Evolutionary conservation across 1,284 basidiomycete genomes (phyloP).

Genomic region (Fomitiporia mediterranea): DNA sequence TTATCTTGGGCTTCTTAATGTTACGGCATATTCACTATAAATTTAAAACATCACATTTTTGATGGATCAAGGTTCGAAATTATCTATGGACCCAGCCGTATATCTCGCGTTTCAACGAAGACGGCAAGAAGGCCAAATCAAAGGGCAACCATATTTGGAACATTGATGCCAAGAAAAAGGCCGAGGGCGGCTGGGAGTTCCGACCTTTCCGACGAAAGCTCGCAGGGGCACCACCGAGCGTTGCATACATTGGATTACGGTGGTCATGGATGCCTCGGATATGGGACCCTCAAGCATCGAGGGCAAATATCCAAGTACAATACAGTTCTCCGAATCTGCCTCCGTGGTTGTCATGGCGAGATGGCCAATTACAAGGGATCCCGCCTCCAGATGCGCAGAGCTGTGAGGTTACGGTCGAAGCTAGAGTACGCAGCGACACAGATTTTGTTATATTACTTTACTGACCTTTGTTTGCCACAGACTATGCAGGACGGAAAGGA

Average conservation of each 20-base stretch:
- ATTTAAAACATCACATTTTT: slow-evolving; percentile 19
- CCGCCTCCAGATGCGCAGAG: slow-evolving; percentile 68
- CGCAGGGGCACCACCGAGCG: slow-evolving; percentile 72
- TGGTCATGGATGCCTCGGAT: slow-evolving; percentile 94
- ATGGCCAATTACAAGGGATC: slow-evolving; percentile 67
- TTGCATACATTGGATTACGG: slow-evolving; percentile 78
- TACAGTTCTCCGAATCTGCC: slow-evolving; percentile 82
- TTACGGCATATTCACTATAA: slow-evolving; percentile 21
- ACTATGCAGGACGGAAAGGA: slow-evolving; percentile 70
- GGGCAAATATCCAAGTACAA: slow-evolving; percentile 72
- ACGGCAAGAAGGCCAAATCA: slow-evolving; percentile 98
- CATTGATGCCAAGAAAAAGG: slow-evolving; percentile 85
- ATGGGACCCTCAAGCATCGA: slow-evolving; percentile 94
- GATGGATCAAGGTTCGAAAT: slow-evolving; percentile 75
- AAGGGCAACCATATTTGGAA: slow-evolving; percentile 99
- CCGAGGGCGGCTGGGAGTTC: slow-evolving; percentile 84
- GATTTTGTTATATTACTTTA: not conserved
- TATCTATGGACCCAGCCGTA: slow-evolving; percentile 94
- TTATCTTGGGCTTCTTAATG: slow-evolving; percentile 11
- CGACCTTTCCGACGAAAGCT: slow-evolving; percentile 87
- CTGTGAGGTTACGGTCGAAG: slow-evolving; percentile 66
- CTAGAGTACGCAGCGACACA: slow-evolving; percentile 46
- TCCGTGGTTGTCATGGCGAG: slow-evolving; percentile 85
- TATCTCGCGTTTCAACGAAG: slow-evolving; percentile 98
- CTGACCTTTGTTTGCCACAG: slow-evolving; percentile 32